Evolutionary conservation across 352 stramenopile genomes (phyloP), one percentile per base, ranked within the genome.

Genomic region (Phytophthora boehmeriae): DNA sequence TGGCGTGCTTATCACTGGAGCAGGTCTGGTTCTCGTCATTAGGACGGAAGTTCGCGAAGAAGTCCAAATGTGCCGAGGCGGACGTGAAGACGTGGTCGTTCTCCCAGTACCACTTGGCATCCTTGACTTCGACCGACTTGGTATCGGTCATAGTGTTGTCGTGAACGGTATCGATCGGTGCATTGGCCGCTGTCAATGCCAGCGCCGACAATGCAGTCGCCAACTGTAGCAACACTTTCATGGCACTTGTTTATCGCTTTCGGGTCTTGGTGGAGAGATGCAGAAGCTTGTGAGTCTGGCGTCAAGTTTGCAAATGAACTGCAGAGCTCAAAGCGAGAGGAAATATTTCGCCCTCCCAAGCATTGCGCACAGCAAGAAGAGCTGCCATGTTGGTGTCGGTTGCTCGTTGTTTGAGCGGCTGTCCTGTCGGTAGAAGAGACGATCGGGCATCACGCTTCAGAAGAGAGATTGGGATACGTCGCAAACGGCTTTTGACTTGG

Each of bases 61-160:
- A 70, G 22, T 73, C 75, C 19, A 50, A 19, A 41, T 76, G 35
- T 10, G 52, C 53, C 25, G 66, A 75, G 16, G 32, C 54, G 6
- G 67, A 54, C 2, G 44, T 63, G 66, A 86, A 86, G 25, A 75
- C 51, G 39, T 76, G 66, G 48, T 91, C 79, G 59, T 91, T 73
- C 16, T 89, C 66, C 81, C 81, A 91, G 50, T 82, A 82, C 76
- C 77, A 91, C 51, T 86, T 83, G 56, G 71, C 66, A 50, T 87
- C 75, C 51, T 80, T 83, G 32, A 65, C 23, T 38, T 47, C 55
- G 1, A 47, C 20, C 39, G 17, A 17, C 11, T 49, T 34, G 34
- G 34, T 42, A 22, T 52, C 35, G 44, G 22, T 46, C 4, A 53
- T 22, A 3, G 59, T 66, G 11, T 59, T 55, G 23, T 64, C 43